Percentiles rank a stretch among this genome's conserved stretches.
Conservation (phyloP, 495 filamentous ascomycete genomes). For the Stereocaulon alpinum region DNA sequence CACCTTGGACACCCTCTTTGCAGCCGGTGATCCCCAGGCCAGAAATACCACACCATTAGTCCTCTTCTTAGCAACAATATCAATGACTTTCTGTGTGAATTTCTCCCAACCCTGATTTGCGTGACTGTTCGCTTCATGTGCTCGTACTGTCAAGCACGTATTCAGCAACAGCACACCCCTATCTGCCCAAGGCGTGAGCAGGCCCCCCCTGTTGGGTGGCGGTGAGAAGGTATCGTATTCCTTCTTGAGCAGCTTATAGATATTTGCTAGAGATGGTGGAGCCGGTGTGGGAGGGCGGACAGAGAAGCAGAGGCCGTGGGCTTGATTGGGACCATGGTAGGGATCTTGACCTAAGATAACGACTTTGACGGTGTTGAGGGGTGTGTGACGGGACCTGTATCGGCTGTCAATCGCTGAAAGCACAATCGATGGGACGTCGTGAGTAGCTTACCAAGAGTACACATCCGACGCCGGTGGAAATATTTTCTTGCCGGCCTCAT, state of each 20-base stretch:
- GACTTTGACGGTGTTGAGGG: constrained; percentile 71
- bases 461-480: constrained; percentile 83
- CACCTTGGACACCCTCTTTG: constrained; percentile 58
- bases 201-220: constrained; percentile 66
- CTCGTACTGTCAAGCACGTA: constrained; percentile 82
- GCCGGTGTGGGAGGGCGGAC: constrained; percentile 80
- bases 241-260: constrained; percentile 73
- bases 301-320: constrained; percentile 90
- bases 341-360: constrained; percentile 95
- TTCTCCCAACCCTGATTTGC: constrained; percentile 78
- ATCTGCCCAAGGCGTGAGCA: constrained; percentile 87
- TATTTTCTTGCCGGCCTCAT: constrained; percentile 51
- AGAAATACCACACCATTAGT: constrained; percentile 81
- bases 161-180: constrained; percentile 86
- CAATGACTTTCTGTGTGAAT: constrained; percentile 84
- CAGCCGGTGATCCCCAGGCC: constrained; percentile 81
- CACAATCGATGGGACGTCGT: neutral
- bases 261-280: constrained; percentile 81
- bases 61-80: constrained; percentile 66
- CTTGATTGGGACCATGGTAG: constrained; percentile 92
- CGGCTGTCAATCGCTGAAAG: neutral
- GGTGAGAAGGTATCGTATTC: constrained; percentile 65
- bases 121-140: constrained; percentile 77
- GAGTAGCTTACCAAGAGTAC: constrained; percentile 70
- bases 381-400: constrained; percentile 77